phyloP scores from a whole-genome alignment of 2,329 filamentous ascomycete species.

The Trichocomaceae sp. region DNA sequence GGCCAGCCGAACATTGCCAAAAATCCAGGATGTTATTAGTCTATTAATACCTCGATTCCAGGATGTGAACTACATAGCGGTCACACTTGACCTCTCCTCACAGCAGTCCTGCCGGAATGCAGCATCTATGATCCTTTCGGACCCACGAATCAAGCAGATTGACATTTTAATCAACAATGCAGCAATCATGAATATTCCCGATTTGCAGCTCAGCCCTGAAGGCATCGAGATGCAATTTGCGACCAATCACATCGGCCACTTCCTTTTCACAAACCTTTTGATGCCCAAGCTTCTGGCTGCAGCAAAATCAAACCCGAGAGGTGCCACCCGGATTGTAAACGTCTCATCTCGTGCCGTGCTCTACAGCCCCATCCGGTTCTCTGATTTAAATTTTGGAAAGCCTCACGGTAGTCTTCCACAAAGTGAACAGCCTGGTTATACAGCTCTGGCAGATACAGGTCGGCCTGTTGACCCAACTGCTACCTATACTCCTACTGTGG shows the following conservation, averaged over 20 bases:
- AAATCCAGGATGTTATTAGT: too few relatives aligned
- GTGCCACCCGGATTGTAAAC: constrained; percentile 35
- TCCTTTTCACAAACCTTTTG: constrained; percentile 36
- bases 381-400: constrained; percentile 21
- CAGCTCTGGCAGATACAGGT: neutral
- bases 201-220: constrained; percentile 25
- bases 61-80: too few relatives aligned
- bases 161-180: constrained; percentile 42
- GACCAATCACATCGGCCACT: constrained; percentile 35
- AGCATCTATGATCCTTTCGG: too few relatives aligned
- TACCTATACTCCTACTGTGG: constrained; percentile 20
- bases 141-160: too few relatives aligned
- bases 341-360: constrained; percentile 35
- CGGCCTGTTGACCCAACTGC: neutral
- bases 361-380: constrained; percentile 21
- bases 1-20: too few relatives aligned
- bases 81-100: too few relatives aligned
- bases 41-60: too few relatives aligned
- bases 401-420: neutral
- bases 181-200: constrained; percentile 31
- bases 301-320: constrained; percentile 1
- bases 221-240: constrained; percentile 35
- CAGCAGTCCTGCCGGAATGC: too few relatives aligned
- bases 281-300: constrained; percentile 24
- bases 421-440: neutral